phyloP scores from a whole-genome alignment of 2,329 filamentous ascomycete species.

The Aspergillus sergii region DNA sequence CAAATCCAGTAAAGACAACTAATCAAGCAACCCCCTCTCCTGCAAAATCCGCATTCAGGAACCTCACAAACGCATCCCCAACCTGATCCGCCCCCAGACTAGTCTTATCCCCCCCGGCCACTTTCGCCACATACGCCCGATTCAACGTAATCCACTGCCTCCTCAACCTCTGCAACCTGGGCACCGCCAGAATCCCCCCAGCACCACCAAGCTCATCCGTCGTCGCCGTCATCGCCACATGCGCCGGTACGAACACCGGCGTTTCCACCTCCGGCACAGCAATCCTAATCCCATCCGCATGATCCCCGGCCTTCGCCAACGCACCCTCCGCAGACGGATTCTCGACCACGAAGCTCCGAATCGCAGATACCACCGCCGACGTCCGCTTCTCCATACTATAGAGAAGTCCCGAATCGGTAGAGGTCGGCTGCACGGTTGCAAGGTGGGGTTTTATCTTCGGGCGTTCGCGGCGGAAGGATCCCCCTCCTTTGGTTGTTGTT shows the following conservation, averaged over 20 bases:
- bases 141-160: constrained; percentile 52
- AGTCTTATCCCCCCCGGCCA: constrained; percentile 26
- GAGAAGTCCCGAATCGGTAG: constrained; percentile 44
- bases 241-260: constrained; percentile 40
- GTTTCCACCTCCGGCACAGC: constrained; percentile 33
- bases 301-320: constrained; percentile 31
- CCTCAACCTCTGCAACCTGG: constrained; percentile 46
- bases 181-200: constrained; percentile 44
- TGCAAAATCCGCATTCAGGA: constrained; percentile 48
- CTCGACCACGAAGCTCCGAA: constrained; percentile 43
- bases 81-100: constrained; percentile 38
- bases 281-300: constrained; percentile 36
- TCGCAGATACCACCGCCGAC: constrained; percentile 43
- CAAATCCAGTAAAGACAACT: not conserved
- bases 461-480: constrained; percentile 16
- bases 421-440: constrained; percentile 45
- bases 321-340: constrained; percentile 42
- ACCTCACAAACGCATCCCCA: constrained; percentile 49
- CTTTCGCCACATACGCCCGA: constrained; percentile 37
- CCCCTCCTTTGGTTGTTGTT: constrained; percentile 26
- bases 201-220: constrained; percentile 48
- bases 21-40: constrained; percentile 23
- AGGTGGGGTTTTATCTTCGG: constrained; percentile 44
- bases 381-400: constrained; percentile 49
- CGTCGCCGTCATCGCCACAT: constrained; percentile 38